These are phyloP conservation scores for Trichophyton benhamiae DNA, from an alignment of 2,329 filamentous ascomycete species.

Conservation along the genomic window DNA sequence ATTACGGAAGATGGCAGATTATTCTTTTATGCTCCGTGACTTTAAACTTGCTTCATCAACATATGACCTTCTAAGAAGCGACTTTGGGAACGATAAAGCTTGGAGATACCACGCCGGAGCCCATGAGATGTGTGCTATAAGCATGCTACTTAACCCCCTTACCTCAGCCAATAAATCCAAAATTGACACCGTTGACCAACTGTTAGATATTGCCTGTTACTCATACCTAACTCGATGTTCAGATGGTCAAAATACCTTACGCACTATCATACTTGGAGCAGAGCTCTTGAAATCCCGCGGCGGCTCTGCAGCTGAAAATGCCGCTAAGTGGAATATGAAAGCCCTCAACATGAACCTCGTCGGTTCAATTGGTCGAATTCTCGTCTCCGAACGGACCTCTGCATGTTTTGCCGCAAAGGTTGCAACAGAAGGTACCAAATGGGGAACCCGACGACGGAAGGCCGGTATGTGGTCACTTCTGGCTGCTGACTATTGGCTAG, in stretches of 20 bases:
- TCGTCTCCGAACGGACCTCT: slow-evolving; percentile 76
- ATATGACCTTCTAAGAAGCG: slow-evolving; percentile 76
- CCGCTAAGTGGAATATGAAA: slow-evolving; percentile 69
- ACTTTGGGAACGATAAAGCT: slow-evolving; percentile 90
- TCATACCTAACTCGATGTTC: slow-evolving; percentile 81
- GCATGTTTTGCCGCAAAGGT: slow-evolving; percentile 68
- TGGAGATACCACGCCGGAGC: slow-evolving; percentile 91
- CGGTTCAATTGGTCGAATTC: slow-evolving; percentile 62
- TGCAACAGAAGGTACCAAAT: slow-evolving; percentile 52
- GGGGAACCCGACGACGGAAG: slow-evolving; percentile 66
- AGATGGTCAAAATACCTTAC: slow-evolving; percentile 65
- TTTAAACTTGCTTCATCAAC: slow-evolving; percentile 87
- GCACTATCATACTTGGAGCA: slow-evolving; percentile 61
- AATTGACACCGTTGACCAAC: slow-evolving; percentile 68
- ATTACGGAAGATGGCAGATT: slow-evolving; percentile 87
- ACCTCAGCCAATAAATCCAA: slow-evolving; percentile 61
- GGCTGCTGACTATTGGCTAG: slow-evolving; percentile 72
- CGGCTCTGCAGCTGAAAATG: slow-evolving; percentile 69
- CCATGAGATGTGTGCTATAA: slow-evolving; percentile 88
- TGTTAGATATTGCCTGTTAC: slow-evolving; percentile 82
- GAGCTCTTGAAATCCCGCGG: slow-evolving; percentile 75
- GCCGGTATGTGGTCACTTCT: slow-evolving; percentile 80
- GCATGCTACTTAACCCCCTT: slow-evolving; percentile 64
- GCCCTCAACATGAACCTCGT: slow-evolving; percentile 68
- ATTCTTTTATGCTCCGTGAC: slow-evolving; percentile 91